Evolutionary conservation across 805 yeast species (phyloP).

Genomic region (Isabelozyma gotoi): DNA sequence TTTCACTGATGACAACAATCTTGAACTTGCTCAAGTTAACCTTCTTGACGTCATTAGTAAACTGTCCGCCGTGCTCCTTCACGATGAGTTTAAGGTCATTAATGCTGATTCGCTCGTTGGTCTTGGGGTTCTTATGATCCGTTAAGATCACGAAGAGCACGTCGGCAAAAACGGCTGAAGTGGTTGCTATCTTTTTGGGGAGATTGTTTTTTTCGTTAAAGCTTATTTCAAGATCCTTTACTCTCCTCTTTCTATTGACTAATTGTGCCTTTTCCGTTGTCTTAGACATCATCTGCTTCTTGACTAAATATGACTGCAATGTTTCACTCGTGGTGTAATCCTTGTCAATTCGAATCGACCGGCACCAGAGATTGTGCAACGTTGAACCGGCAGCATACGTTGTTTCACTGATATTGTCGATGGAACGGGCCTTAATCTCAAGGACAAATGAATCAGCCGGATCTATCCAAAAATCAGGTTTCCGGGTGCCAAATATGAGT

Average conservation of each 20-base stretch:
- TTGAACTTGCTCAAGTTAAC: slow-evolving; percentile 6
- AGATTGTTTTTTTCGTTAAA: slow-evolving; percentile 13
- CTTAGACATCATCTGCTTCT: slow-evolving; percentile 28
- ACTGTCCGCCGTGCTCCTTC: slow-evolving; percentile 50
- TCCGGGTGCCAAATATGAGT: slow-evolving; percentile 55
- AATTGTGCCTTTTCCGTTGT: slow-evolving; percentile 26
- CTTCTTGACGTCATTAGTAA: slow-evolving; percentile 21
- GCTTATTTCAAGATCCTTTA: slow-evolving; percentile 10
- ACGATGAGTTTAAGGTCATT: slow-evolving; percentile 39
- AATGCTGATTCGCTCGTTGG: slow-evolving; percentile 22
- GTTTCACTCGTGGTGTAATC: slow-evolving; percentile 55
- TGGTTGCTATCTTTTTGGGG: slow-evolving; percentile 38
- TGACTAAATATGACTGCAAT: slow-evolving; percentile 48
- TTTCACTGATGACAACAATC: slow-evolving; percentile 24
- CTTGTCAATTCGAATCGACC: slow-evolving; percentile 68
- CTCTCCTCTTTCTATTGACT: slow-evolving; percentile 24
- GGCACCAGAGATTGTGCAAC: slow-evolving; percentile 72
- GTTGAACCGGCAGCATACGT: slow-evolving; percentile 68
- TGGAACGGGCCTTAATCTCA: slow-evolving; percentile 79
- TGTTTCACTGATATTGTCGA: slow-evolving; percentile 45
- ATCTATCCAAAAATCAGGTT: slow-evolving; percentile 75
- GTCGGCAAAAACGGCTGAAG: not conserved
- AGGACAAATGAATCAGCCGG: slow-evolving; percentile 77
- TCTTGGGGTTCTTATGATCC: slow-evolving; percentile 36
- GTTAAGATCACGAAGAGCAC: slow-evolving; percentile 49